phyloP scores from a whole-genome alignment of 2,329 filamentous ascomycete species.

The Aspergillus puulaauensis region DNA sequence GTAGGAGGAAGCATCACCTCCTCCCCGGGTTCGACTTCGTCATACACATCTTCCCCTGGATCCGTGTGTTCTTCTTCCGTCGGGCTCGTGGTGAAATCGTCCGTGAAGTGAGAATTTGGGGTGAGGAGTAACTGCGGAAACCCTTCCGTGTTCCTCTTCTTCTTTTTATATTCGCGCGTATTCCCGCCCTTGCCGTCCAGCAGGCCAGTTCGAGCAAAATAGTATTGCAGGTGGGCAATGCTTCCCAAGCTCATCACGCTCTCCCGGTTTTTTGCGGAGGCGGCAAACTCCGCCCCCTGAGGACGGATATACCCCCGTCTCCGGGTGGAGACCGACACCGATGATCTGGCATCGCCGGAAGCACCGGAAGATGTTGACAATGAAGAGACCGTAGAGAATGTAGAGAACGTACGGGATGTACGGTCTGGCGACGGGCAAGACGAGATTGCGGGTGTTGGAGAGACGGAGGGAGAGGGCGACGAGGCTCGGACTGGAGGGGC shows the following conservation, averaged over 20 bases:
- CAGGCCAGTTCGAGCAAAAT: constrained; percentile 91
- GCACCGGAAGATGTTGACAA: constrained; percentile 46
- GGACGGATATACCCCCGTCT: constrained; percentile 85
- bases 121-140: constrained; percentile 42
- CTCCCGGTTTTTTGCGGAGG: constrained; percentile 84
- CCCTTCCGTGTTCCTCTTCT: constrained; percentile 36
- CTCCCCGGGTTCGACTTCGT: constrained; percentile 64
- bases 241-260: constrained; percentile 95
- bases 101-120: constrained; percentile 38
- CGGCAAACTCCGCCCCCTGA: constrained; percentile 83
- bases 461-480: constrained; percentile 42
- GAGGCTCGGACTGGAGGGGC: constrained; percentile 31
- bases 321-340: constrained; percentile 46
- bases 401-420: constrained; percentile 39
- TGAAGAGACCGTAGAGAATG: constrained; percentile 47
- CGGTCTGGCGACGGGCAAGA: constrained; percentile 45
- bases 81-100: constrained; percentile 54
- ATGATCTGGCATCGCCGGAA: constrained; percentile 43
- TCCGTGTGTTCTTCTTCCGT: constrained; percentile 39
- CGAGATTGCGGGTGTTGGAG: constrained; percentile 44
- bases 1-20: constrained; percentile 91
- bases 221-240: constrained; percentile 96
- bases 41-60: constrained; percentile 54
- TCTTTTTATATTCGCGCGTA: constrained; percentile 68
- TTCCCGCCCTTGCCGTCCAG: constrained; percentile 91